These are phyloP conservation scores for Edaphochlamys debaryana DNA, from an alignment of 139 green algal species.

Conservation along the genomic window DNA sequence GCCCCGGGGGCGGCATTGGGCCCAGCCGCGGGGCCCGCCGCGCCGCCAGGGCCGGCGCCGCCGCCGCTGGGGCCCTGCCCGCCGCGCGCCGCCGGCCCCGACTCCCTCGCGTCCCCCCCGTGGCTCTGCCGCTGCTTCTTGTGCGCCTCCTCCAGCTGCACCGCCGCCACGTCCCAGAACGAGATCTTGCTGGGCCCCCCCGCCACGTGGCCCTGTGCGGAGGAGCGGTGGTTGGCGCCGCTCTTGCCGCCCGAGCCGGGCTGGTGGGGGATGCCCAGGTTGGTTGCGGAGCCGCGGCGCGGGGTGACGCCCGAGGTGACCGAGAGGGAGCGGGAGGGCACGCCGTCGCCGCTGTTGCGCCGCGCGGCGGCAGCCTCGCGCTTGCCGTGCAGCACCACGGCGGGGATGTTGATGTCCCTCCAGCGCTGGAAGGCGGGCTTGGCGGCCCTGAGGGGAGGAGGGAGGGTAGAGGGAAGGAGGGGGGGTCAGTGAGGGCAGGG, in stretches of 20 bases:
- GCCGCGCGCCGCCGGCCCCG: no score
- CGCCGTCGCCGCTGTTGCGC: neutral
- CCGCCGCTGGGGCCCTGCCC: neutral
- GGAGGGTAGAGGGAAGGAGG: no score
- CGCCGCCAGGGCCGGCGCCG: neutral
- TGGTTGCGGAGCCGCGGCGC: no score
- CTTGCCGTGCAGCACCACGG: neutral
- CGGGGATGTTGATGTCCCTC: neutral
- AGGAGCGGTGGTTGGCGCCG: neutral
- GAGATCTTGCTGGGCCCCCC: neutral
- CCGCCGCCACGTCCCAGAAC: neutral
- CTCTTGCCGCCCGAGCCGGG: neutral
- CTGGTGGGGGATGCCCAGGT: no score
- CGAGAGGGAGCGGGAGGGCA: neutral
- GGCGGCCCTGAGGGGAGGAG: no score
- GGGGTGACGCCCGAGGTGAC: neutral
- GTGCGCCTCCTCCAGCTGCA: neutral
- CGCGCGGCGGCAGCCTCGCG: neutral
- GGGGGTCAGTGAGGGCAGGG: no score
- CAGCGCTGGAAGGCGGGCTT: no score
- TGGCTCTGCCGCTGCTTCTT: neutral
- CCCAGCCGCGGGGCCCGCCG: neutral
- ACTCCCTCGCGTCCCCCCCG: no score
- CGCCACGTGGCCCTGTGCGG: neutral
- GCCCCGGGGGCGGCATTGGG: neutral